Conservation (phyloP, 345 rosid species). For the Arabis hirsuta region DNA sequence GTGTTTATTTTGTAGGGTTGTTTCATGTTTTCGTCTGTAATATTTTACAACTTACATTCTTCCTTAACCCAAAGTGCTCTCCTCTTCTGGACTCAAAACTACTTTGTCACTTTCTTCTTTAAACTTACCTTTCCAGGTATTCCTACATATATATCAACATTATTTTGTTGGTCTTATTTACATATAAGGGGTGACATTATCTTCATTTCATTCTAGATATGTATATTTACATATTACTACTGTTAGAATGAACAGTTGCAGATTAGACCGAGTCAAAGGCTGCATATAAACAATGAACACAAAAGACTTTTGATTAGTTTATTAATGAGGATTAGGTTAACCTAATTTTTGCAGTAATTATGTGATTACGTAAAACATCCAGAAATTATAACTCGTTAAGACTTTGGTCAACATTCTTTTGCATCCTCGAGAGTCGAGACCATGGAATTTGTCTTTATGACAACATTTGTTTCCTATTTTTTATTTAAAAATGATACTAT, state of each 20-base stretch:
- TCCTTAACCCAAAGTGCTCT: slow-evolving; percentile 29
- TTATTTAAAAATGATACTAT: too few relatives aligned
- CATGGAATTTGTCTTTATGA: slow-evolving; percentile 32
- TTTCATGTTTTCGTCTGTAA: slow-evolving; percentile 34
- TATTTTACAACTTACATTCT: slow-evolving; percentile 31
- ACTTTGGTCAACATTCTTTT: slow-evolving; percentile 38
- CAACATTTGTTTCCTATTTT: slow-evolving; percentile 16
- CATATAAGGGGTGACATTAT: background rate
- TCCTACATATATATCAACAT: background rate
- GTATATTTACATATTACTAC: too few relatives aligned
- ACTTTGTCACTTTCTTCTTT: slow-evolving; percentile 17
- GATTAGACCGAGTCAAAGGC: slow-evolving; percentile 41
- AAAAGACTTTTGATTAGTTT: background rate
- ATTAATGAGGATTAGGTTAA: slow-evolving; percentile 1
- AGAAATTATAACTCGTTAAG: slow-evolving; percentile 3
- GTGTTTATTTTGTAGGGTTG: slow-evolving; percentile 42
- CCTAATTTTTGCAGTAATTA: slow-evolving; percentile 29
- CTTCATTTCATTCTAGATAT: too few relatives aligned
- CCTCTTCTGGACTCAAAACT: slow-evolving; percentile 21
- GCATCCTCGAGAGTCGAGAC: slow-evolving; percentile 31
- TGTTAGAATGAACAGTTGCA: too few relatives aligned
- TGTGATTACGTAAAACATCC: slow-evolving; percentile 19
- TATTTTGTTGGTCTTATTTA: slow-evolving; percentile 6
- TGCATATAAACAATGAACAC: background rate
- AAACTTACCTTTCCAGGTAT: background rate